Base-by-base conservation (phyloP, 1,139 yeast species). In the Suhomyces panamericanus region DNA sequence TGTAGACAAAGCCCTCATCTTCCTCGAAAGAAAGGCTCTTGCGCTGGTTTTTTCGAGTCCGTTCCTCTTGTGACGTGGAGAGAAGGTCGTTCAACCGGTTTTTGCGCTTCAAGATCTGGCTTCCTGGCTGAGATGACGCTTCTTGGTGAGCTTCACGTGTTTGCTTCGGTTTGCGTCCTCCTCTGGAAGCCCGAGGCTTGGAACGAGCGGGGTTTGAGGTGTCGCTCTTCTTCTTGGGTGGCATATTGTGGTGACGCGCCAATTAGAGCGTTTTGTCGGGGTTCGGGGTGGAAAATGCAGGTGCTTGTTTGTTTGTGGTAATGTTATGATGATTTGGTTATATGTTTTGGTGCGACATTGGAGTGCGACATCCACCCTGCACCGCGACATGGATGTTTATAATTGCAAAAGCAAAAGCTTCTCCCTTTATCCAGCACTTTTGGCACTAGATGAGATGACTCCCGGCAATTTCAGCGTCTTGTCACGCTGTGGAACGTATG, bases 1-100 rank as follows among this genome's bases (percentile, higher is more conserved):
- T 72, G 53, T 72, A 74, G 15, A 69, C 59, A 55, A 74, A 73
- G 17, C 77, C 79, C 38, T 71, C 78, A 48, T 74, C 79, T 43
- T 73, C 78, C 49, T 73, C 77, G 45, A 69, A 66, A 17, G 51
- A 34, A 11, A 16, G 31, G 40, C 39, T 39, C 38, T 34, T 39
- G 12, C 20, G 33, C 16, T 39, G 31, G 43, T 39, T 17, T 41
- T 33, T 17, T 3, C n/a, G 28, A 7, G 13, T 17, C 37, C 11
- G 33, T 15, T 41, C 35, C 29, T 39, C 39, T 27, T 45, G 42
- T 53, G 57, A 41, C 55, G 55, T 12, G 11, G 48, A 44, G 6
- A 64, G 53, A 29, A 66, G 48, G 42, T 60, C 66, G 33, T 60
- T 66, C 42, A 67, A 54, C 27, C 57, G 49, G 52, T 66, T 67